Conservation (phyloP, 2,329 filamentous ascomycete genomes). For the Diaporthe nobilis region DNA sequence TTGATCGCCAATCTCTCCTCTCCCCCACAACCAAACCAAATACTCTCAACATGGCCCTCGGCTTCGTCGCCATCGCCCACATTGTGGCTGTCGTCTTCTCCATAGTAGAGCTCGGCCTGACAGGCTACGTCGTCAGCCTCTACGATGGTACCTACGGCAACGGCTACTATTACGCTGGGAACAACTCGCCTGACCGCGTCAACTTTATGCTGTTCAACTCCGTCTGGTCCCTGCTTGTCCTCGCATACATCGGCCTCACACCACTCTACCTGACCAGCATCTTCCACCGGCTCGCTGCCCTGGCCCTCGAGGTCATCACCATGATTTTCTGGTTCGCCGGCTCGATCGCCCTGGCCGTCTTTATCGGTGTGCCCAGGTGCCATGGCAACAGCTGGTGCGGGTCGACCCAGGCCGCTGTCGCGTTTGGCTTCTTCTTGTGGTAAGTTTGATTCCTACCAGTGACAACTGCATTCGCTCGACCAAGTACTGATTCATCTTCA, state of each 20-base stretch:
- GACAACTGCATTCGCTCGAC: accelerated
- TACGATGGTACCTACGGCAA: slow-evolving; percentile 56
- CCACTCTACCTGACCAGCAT: slow-evolving; percentile 73
- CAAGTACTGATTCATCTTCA: background rate
- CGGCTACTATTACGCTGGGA: slow-evolving; percentile 38
- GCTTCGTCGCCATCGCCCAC: slow-evolving; percentile 74
- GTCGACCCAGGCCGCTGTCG: slow-evolving; percentile 73
- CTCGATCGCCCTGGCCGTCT: slow-evolving; percentile 81
- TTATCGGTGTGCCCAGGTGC: slow-evolving; percentile 71
- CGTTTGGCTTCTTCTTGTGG: slow-evolving; percentile 77
- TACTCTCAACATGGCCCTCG: slow-evolving; percentile 61
- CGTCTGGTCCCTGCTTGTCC: slow-evolving; percentile 81
- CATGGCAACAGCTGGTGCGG: slow-evolving; percentile 68
- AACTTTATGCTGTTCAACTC: slow-evolving; percentile 86
- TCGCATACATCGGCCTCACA: slow-evolving; percentile 78
- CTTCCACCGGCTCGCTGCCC: slow-evolving; percentile 75
- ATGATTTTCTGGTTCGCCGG: slow-evolving; percentile 93
- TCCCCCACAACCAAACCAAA: background rate
- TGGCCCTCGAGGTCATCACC: slow-evolving; percentile 79
- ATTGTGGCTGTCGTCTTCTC: slow-evolving; percentile 76
- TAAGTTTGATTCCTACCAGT: slow-evolving; percentile 42
- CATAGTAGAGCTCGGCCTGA: slow-evolving; percentile 82
- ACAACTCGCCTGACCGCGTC: slow-evolving; percentile 66
- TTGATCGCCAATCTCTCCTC: background rate
- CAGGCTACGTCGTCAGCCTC: slow-evolving; percentile 73